Evolutionary conservation across 768 basidiomycete species (phyloP), one percentile per base, ranked within the genome.

Genomic region (Russula lepida): DNA sequence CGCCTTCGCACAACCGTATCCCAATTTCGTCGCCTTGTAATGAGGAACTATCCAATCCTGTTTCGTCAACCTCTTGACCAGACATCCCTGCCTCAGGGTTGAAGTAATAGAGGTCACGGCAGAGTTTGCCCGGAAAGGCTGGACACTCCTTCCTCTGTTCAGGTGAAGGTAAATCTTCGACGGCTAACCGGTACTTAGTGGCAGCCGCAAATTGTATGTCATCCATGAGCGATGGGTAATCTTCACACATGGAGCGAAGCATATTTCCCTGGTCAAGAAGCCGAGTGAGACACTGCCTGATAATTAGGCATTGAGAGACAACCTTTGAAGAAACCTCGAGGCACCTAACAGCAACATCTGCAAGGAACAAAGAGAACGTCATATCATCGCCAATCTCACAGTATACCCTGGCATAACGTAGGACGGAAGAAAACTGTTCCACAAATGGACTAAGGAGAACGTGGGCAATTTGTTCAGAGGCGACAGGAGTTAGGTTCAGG

Each of bases 401-500:
- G 68, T 70, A 30, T 69, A 43, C 69, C 56, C 66, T 74, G 12
- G 75, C 79, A 64, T 82, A 89, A 21, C 86, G 69, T 46, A 78
- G 72, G 30, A 69, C 51, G 66, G 76, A 69, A 50, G 72, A 66
- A 67, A 78, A 80, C 56, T 80, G 77, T 67, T 88, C 86, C 46
- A 86, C 79, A 68, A 88, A 89, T 28, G 86, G 85, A 69, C 82
- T 88, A 55, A 82, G 69, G 56, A 90, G 77, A 49, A 89, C 73
- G 68, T 84, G 80, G 54, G 78, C 75, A 41, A 85, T 74, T 72
- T 89, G 88, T 58, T 77, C 74, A 62, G 73, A 74, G 46, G 80
- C 81, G 54, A 89, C 58, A 11, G 85, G 86, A 0, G 74, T 73
- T 25, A 91, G 70, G 28, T 77, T 77, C 32, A 87, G 71, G 15